Conservation (phyloP, 345 rosid genomes). For the Carallia pectinifolia region DNA sequence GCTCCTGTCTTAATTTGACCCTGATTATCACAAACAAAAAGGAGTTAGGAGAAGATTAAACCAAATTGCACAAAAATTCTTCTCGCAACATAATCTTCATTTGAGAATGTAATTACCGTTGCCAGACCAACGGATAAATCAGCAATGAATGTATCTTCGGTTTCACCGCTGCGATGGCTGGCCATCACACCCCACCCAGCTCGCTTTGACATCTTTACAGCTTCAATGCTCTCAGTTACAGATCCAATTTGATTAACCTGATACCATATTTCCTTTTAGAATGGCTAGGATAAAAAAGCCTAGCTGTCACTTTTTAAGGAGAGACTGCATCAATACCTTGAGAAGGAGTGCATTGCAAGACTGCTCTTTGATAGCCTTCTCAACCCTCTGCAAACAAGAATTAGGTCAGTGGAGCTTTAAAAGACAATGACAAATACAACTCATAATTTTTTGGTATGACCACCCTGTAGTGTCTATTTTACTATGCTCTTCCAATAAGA, state of each 20-base stretch:
- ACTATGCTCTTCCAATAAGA: too few species aligned
- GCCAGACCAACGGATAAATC: conserved; percentile 93
- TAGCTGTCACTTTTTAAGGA: neutral
- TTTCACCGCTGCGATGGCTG: conserved; percentile 94
- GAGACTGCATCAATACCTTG: conserved; percentile 44
- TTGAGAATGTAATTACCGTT: conserved; percentile 44
- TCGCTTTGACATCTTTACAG: conserved; percentile 91
- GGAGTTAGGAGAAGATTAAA: too few species aligned
- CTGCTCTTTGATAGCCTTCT: conserved; percentile 78
- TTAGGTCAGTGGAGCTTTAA: neutral
- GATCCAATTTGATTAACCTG: conserved; percentile 99
- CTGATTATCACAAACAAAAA: conserved; percentile 30
- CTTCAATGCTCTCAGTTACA: conserved; percentile 96
- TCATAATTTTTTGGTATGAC: neutral
- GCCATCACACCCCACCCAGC: conserved; percentile 99
- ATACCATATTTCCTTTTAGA: too few species aligned
- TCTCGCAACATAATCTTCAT: neutral
- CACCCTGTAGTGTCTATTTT: too few species aligned
- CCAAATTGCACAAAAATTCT: neutral
- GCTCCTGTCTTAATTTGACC: conserved; percentile 98
- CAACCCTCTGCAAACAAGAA: conserved; percentile 64
- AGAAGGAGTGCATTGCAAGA: conserved; percentile 94
- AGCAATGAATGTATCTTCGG: conserved; percentile 96
- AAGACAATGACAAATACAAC: neutral
- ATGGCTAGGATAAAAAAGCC: too few species aligned